A percentile compares a stretch with the other conserved stretches of the same genome.
Conservation (phyloP, 2,329 filamentous ascomycete genomes). For the Colletotrichum tabaci region DNA sequence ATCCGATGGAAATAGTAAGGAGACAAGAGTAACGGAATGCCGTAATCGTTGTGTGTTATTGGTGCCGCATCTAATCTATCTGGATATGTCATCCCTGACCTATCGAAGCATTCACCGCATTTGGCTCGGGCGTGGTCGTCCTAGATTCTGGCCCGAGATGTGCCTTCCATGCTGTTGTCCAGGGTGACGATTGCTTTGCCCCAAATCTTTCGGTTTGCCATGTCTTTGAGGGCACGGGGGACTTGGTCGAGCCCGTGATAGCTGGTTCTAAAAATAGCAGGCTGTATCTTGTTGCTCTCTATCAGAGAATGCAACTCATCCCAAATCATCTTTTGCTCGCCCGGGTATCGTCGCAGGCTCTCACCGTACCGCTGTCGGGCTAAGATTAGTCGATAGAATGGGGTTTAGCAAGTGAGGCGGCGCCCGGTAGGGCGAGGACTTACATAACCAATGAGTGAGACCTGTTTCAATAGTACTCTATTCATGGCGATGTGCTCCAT, state of each 20-base stretch:
- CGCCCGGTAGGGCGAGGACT: constrained; percentile 44
- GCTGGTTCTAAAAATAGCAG: constrained; percentile 63
- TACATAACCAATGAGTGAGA: constrained; percentile 68
- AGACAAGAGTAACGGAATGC: constrained; percentile 23
- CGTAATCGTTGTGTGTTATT: constrained; percentile 20
- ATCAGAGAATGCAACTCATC: constrained; percentile 64
- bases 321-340: constrained; percentile 65
- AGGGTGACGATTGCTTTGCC: constrained; percentile 70
- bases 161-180: constrained; percentile 39
- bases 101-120: neutral
- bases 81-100: neutral
- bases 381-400: constrained; percentile 3
- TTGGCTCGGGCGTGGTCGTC: neutral
- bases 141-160: constrained; percentile 14
- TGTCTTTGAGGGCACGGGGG: constrained; percentile 64
- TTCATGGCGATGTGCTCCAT: constrained; percentile 71
- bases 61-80: constrained; percentile 1
- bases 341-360: constrained; percentile 64
- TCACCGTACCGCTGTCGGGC: constrained; percentile 68
- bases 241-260: constrained; percentile 67
- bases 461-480: constrained; percentile 66
- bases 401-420: neutral
- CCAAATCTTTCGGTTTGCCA: constrained; percentile 65
- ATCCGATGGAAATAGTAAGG: constrained; percentile 27
- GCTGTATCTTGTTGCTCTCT: constrained; percentile 61